These are phyloP conservation scores for Pythium myriotylum DNA, from an alignment of 352 stramenopile genomes.

Conservation along the genomic window DNA sequence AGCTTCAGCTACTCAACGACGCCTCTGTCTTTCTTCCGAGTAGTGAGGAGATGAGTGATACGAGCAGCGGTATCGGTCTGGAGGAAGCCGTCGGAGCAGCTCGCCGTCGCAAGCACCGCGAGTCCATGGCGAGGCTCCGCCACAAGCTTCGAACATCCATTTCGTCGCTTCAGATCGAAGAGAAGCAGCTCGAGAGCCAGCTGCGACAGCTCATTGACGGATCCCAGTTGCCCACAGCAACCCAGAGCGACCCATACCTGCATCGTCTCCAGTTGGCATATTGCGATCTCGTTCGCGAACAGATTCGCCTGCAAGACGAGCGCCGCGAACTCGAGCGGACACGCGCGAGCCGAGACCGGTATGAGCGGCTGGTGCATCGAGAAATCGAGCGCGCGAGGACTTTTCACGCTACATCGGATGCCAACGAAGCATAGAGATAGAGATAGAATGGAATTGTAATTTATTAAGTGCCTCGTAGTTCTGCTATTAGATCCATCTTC, in stretches of 20 bases:
- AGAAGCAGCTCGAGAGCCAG: slow-evolving; percentile 1
- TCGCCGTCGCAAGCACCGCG: slow-evolving; percentile 11
- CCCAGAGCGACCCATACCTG: background rate
- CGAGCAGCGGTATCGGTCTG: background rate
- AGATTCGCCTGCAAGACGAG: slow-evolving; percentile 4
- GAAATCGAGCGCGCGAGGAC: slow-evolving; percentile 1
- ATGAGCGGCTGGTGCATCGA: slow-evolving; percentile 4
- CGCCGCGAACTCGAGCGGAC: background rate
- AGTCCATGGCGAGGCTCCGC: slow-evolving; percentile 14
- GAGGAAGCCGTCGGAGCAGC: background rate
- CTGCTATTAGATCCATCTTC: too few species aligned
- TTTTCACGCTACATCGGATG: background rate
- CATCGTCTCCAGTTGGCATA: background rate
- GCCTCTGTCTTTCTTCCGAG: background rate
- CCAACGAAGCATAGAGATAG: background rate
- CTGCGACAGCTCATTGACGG: background rate
- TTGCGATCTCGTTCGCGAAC: slow-evolving; percentile 1
- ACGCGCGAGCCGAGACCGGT: background rate
- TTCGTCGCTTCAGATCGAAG: slow-evolving; percentile 7
- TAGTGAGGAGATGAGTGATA: background rate
- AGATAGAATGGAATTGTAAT: background rate
- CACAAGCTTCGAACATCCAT: slow-evolving; percentile 3
- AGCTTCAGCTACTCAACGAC: background rate
- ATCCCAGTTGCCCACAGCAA: too few species aligned
- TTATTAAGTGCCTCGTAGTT: too few species aligned